Base-by-base conservation (phyloP, 2,329 filamentous ascomycete species). In the Fusarium setosum region DNA sequence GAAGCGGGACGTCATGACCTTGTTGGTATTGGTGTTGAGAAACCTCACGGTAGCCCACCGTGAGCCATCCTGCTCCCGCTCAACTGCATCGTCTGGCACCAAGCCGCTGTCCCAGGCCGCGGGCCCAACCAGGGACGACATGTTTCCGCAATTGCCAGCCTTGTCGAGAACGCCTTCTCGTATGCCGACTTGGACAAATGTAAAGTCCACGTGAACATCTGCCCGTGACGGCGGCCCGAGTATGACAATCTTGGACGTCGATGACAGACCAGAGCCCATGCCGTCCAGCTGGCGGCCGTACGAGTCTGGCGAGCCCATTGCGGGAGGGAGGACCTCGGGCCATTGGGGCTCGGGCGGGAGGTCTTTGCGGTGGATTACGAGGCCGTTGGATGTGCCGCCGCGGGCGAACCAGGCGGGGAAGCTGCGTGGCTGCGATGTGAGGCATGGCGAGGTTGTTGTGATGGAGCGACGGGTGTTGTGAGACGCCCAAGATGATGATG, bases 131-230 rank as follows among this genome's bases (percentile, higher is more conserved):
- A 87, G 84, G 37, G 85, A 83, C 6, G 82, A 87, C 88, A 93
- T 90, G 73, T 93, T 93, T n/a, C 91, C 91, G 72, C 90, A 93
- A 69, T 92, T 93, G 21, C 90, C 88, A 0, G 88, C 87, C 69
- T 87, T 84, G 70, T 93, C 90, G 3, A 93, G 82, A 29, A 80
- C 77, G 5, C 80, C 79, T 67, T 89, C 83, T 51, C 84, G 84
- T 53, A 93, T 84, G 4, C 90, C 90, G 7, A 93, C 80, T 35
- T 89, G 87, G 2, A 90, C 86, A 72, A 93, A 93, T 0, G 90
- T 93, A 71, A 90, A 93, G 59, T 92, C 87, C 12, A 92, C 81
- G 64, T 92, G 86, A 0, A 83, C 83, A 23, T 82, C 83, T 1
- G 74, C 60, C 15, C 81, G 77, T 24, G 75, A 72, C 4, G 87